A percentile compares a stretch with the other conserved stretches of the same genome.
These are phyloP conservation scores for Aspergillus ellipticus DNA, from an alignment of 495 filamentous ascomycete species.

Conservation along the genomic window DNA sequence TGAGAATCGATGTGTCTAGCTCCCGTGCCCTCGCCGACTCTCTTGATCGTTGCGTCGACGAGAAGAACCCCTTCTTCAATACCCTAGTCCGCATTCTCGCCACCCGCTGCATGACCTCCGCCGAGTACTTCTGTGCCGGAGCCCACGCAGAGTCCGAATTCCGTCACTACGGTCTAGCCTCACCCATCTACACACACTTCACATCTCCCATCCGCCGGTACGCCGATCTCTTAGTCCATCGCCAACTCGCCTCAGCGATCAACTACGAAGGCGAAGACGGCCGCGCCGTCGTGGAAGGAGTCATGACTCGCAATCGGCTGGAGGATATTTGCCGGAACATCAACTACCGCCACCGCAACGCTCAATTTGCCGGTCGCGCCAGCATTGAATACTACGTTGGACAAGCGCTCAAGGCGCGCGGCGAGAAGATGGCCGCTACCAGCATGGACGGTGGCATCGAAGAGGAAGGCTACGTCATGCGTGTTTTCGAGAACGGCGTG, in stretches of 20 bases:
- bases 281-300: slow-evolving; percentile 62
- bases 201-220: slow-evolving; percentile 96
- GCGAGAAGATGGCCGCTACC: slow-evolving; percentile 45
- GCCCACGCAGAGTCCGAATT: slow-evolving; percentile 90
- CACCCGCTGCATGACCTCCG: slow-evolving; percentile 97
- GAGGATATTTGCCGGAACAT: slow-evolving; percentile 96
- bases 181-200: slow-evolving; percentile 98
- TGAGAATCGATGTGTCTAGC: slow-evolving; percentile 75
- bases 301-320: slow-evolving; percentile 70
- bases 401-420: slow-evolving; percentile 83
- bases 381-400: slow-evolving; percentile 97
- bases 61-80: slow-evolving; percentile 94
- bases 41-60: slow-evolving; percentile 77
- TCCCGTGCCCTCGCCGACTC: slow-evolving; percentile 89
- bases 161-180: slow-evolving; percentile 92
- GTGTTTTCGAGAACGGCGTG: slow-evolving; percentile 93
- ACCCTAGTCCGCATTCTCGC: slow-evolving; percentile 95
- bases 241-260: slow-evolving; percentile 92
- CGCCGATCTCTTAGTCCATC: slow-evolving; percentile 88
- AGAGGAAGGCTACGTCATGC: slow-evolving; percentile 94
- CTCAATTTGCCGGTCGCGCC: slow-evolving; percentile 88
- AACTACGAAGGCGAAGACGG: slow-evolving; percentile 68
- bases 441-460: slow-evolving; percentile 48
- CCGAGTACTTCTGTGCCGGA: slow-evolving; percentile 95
- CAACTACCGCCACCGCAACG: slow-evolving; percentile 94